Percentiles rank a stretch among this genome's conserved stretches.
Conservation (phyloP, 2,329 filamentous ascomycete species). For the Fusarium hainanense region DNA sequence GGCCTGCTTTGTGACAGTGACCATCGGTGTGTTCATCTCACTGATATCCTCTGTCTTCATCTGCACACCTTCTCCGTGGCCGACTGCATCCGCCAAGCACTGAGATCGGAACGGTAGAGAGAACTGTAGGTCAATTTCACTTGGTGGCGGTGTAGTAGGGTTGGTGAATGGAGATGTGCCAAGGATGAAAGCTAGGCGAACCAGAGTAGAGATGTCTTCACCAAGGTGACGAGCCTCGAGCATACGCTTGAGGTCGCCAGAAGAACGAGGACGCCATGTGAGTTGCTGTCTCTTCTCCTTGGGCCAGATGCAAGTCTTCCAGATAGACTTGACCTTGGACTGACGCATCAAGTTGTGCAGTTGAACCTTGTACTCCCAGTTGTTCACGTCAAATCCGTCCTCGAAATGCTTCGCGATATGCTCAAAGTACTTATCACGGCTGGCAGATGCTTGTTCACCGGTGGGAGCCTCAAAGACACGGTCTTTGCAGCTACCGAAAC, state of each 20-base stretch:
- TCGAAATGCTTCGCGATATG: conserved; percentile 61
- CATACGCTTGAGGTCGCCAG: conserved; percentile 57
- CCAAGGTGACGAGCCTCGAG: conserved; percentile 58
- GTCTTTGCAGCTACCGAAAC: conserved; percentile 57
- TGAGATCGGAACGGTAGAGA: conserved; percentile 52
- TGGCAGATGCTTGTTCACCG: conserved; percentile 51
- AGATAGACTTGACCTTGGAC: conserved; percentile 56
- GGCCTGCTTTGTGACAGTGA: conserved; percentile 45
- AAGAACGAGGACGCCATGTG: conserved; percentile 55
- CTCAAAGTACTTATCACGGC: conserved; percentile 59
- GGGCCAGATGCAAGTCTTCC: conserved; percentile 60
- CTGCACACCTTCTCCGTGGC: conserved; percentile 41
- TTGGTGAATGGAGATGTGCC: conserved; percentile 55
- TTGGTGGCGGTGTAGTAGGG: conserved; percentile 51
- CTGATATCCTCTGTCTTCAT: conserved; percentile 44
- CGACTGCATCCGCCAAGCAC: conserved; percentile 51
- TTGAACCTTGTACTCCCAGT: conserved; percentile 58
- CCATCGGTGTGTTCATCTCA: conserved; percentile 43
- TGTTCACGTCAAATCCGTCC: conserved; percentile 55
- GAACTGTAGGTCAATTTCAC: conserved; percentile 55
- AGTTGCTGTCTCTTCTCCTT: conserved; percentile 57
- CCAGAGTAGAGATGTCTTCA: conserved; percentile 55
- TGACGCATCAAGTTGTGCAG: conserved; percentile 59
- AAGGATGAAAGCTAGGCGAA: conserved; percentile 57
- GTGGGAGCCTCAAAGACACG: conserved; percentile 55